phyloP scores from a whole-genome alignment of 495 filamentous ascomycete genomes.

The Cenococcum geophilum region DNA sequence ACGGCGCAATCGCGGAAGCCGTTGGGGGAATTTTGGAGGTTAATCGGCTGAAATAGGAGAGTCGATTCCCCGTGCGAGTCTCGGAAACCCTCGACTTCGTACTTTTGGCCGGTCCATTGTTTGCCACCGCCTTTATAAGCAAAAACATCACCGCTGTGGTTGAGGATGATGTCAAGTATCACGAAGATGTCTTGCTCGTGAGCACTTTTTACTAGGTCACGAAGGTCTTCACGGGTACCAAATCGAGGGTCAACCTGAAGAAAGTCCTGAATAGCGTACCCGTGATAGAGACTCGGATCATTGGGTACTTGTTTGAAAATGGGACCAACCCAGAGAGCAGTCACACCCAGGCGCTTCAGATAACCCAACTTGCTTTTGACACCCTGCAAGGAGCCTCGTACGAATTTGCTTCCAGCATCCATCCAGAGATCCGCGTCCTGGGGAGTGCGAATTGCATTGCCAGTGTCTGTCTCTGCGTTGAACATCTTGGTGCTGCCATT shows the following conservation, averaged over 20 bases:
- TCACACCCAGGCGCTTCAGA: slow-evolving; percentile 26
- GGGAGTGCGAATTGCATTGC: slow-evolving; percentile 9
- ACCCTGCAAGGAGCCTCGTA: slow-evolving; percentile 25
- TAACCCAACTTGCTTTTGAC: slow-evolving; percentile 29
- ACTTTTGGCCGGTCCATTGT: slow-evolving; percentile 19
- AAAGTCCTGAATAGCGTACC: slow-evolving; percentile 31
- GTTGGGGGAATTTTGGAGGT: background rate
- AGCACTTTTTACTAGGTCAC: slow-evolving; percentile 21
- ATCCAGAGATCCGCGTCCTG: slow-evolving; percentile 13
- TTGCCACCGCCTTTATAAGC: slow-evolving; percentile 19
- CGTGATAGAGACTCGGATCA: slow-evolving; percentile 25
- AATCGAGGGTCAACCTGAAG: slow-evolving; percentile 27
- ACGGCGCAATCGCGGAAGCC: slow-evolving; percentile 18
- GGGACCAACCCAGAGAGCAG: slow-evolving; percentile 29
- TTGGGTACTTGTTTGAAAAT: slow-evolving; percentile 32
- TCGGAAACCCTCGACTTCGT: slow-evolving; percentile 21
- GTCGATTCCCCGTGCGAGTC: slow-evolving; percentile 15
- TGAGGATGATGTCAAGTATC: slow-evolving; percentile 31
- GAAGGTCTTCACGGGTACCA: slow-evolving; percentile 26
- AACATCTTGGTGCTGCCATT: slow-evolving; percentile 4
- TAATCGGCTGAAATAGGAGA: slow-evolving; percentile 13
- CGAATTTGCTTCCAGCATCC: slow-evolving; percentile 15
- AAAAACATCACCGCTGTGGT: slow-evolving; percentile 30
- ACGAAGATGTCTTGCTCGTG: slow-evolving; percentile 29
- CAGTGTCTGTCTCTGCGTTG: slow-evolving; percentile 9